Evolutionary conservation across 1,284 basidiomycete genomes (phyloP).

Genomic region (Retiboletus flavoniger): DNA sequence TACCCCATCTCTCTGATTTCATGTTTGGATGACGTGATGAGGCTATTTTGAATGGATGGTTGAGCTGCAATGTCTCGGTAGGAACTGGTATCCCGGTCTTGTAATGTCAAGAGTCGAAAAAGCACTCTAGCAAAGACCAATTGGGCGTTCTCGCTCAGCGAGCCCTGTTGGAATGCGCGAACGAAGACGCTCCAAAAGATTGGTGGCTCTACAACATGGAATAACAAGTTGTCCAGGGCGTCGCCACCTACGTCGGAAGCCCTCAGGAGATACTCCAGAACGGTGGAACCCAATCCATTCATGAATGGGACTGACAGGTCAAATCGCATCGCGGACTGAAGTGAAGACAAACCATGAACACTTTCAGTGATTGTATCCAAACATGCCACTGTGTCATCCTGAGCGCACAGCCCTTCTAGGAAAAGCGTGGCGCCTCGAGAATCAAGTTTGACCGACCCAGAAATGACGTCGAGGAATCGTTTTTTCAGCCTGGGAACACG

Average conservation of each 20-base stretch:
- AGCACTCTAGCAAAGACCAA: slow-evolving; percentile 48
- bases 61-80: slow-evolving; percentile 26
- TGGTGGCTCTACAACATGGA: slow-evolving; percentile 49
- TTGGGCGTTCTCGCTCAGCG: slow-evolving; percentile 38
- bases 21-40: slow-evolving; percentile 34
- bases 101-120: slow-evolving; percentile 42
- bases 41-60: neutral
- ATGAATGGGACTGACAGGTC: slow-evolving; percentile 38
- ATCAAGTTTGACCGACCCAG: slow-evolving; percentile 18
- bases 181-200: slow-evolving; percentile 50
- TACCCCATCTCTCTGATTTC: slow-evolving; percentile 39
- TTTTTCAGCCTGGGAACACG: slow-evolving; percentile 16
- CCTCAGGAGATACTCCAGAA: slow-evolving; percentile 43
- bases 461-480: slow-evolving; percentile 20
- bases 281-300: slow-evolving; percentile 39
- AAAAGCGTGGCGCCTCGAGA: slow-evolving; percentile 33
- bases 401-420: slow-evolving; percentile 48
- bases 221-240: slow-evolving; percentile 31
- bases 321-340: slow-evolving; percentile 15
- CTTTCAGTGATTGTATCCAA: slow-evolving; percentile 13
- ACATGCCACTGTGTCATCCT: slow-evolving; percentile 29
- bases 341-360: slow-evolving; percentile 24
- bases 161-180: slow-evolving; percentile 37
- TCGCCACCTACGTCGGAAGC: slow-evolving; percentile 39
- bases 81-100: slow-evolving; percentile 7